Evolutionary conservation across 164 flowering plant genomes (phyloP).

Genomic region (Berberis thunbergii): DNA sequence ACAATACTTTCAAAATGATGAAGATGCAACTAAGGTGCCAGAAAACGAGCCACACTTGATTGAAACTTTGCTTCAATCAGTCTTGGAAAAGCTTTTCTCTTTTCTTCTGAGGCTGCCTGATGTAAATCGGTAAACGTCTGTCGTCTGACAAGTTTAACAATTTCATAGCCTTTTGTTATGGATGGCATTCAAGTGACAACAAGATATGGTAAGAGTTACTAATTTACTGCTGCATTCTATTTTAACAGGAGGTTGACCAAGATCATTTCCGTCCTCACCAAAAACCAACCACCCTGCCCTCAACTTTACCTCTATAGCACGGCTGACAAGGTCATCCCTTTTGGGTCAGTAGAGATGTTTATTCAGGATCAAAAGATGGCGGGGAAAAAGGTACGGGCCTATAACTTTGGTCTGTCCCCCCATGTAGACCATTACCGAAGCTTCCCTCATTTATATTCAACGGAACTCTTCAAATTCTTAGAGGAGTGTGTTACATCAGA

Average conservation of each 20-base stretch:
- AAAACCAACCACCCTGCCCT: conserved; percentile 63
- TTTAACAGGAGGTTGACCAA: conserved; percentile 52
- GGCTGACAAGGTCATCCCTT: conserved; percentile 76
- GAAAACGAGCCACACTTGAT: conserved; percentile 28
- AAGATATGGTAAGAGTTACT: too few relatives aligned
- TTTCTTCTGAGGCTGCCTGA: conserved; percentile 49
- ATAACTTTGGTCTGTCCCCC: conserved; percentile 65
- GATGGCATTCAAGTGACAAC: too few relatives aligned
- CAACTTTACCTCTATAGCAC: conserved; percentile 91
- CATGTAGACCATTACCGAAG: conserved; percentile 91
- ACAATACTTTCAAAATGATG: conserved; percentile 17
- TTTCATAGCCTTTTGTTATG: too few relatives aligned
- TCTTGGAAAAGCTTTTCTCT: conserved; percentile 62
- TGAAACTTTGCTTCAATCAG: conserved; percentile 38
- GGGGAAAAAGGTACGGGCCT: conserved; percentile 49
- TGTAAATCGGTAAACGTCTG: conserved; percentile 40
- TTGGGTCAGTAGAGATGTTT: conserved; percentile 42
- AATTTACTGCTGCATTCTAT: too few relatives aligned
- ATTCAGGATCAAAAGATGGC: conserved; percentile 43
- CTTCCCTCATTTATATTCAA: conserved; percentile 52
- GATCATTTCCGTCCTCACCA: conserved; percentile 34
- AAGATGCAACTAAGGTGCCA: conserved; percentile 19
- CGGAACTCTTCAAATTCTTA: conserved; percentile 46
- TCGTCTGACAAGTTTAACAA: too few relatives aligned
- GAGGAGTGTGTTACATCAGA: conserved; percentile 33